Conservation (phyloP, 2,329 filamentous ascomycete genomes). For the Alternaria tenuissima region DNA sequence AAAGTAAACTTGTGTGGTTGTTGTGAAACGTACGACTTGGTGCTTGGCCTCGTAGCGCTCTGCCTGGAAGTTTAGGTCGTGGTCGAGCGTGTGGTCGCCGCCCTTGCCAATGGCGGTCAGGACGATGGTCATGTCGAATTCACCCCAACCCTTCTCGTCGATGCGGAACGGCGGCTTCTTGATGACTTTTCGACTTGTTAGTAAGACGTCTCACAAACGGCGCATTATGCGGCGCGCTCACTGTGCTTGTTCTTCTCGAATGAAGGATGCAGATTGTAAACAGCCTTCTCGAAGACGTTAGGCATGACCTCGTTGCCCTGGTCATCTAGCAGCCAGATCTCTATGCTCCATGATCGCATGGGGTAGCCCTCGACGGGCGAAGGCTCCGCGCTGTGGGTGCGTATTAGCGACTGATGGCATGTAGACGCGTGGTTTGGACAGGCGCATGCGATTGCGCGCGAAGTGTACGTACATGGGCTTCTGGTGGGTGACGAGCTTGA, state of each 20-base stretch:
- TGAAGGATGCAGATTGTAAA: constrained; percentile 92
- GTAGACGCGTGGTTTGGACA: constrained; percentile 18
- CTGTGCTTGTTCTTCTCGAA: constrained; percentile 88
- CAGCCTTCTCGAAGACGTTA: constrained; percentile 87
- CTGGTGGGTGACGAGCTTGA: constrained; percentile 95
- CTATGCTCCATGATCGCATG: constrained; percentile 91
- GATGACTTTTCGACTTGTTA: constrained; percentile 59
- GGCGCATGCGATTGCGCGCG: constrained; percentile 26
- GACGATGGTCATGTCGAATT: constrained; percentile 93
- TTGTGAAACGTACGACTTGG: constrained; percentile 65
- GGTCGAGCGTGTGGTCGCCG: constrained; percentile 77
- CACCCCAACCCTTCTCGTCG: constrained; percentile 95
- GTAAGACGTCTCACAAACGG: neutral
- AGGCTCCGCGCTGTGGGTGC: constrained; percentile 71
- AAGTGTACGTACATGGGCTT: constrained; percentile 75
- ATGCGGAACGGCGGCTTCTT: constrained; percentile 87
- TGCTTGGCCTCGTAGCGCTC: constrained; percentile 85
- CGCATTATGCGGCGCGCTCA: constrained; percentile 51
- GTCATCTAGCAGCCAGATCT: constrained; percentile 83
- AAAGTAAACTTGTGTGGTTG: neutral
- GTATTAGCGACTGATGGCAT: constrained; percentile 25
- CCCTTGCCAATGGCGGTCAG: constrained; percentile 86
- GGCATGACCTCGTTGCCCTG: constrained; percentile 84
- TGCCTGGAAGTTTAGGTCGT: constrained; percentile 91
- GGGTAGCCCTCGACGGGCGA: constrained; percentile 87